phyloP scores from a whole-genome alignment of 176 grass and related monocot genomes.

The Oryza glumipatula region DNA sequence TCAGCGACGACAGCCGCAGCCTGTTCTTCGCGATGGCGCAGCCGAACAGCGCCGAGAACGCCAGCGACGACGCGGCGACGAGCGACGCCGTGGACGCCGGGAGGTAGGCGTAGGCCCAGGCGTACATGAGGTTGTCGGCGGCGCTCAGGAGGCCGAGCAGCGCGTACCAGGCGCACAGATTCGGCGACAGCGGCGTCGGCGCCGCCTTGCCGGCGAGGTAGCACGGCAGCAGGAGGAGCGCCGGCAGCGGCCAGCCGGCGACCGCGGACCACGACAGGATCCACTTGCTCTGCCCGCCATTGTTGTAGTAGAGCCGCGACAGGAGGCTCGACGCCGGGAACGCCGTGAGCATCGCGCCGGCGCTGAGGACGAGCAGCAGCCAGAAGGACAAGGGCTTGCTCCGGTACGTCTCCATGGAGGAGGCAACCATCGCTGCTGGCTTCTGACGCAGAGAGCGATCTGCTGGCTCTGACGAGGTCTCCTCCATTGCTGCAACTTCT shows the following conservation, averaged over 20 bases:
- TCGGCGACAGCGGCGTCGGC: constrained; percentile 49
- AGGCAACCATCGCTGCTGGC: constrained; percentile 27
- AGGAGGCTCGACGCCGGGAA: constrained; percentile 84
- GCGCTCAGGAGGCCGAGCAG: constrained; percentile 85
- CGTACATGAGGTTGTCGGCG: constrained; percentile 89
- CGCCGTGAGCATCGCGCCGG: constrained; percentile 68
- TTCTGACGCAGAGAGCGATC: constrained; percentile 30
- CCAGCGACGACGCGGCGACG: constrained; percentile 75
- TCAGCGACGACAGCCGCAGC: constrained; percentile 57
- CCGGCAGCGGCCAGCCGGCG: constrained; percentile 75
- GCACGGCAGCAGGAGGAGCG: constrained; percentile 51
- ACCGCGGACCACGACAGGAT: constrained; percentile 87
- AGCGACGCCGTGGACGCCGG: constrained; percentile 90
- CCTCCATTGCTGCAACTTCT: constrained; percentile 13
- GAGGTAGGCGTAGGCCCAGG: constrained; percentile 86
- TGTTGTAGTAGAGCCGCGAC: constrained; percentile 72
- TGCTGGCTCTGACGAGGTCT: constrained; percentile 5
- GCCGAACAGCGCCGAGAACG: constrained; percentile 78
- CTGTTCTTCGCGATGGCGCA: constrained; percentile 70
- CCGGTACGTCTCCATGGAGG: constrained; percentile 46
- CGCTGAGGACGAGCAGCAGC: constrained; percentile 49
- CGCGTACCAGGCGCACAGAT: constrained; percentile 64
- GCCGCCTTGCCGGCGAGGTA: constrained; percentile 51
- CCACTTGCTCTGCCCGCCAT: constrained; percentile 91
- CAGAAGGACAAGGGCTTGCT: constrained; percentile 60